Base-by-base conservation (phyloP, 2,329 filamentous ascomycete species). In the Thelonectria blattea region DNA sequence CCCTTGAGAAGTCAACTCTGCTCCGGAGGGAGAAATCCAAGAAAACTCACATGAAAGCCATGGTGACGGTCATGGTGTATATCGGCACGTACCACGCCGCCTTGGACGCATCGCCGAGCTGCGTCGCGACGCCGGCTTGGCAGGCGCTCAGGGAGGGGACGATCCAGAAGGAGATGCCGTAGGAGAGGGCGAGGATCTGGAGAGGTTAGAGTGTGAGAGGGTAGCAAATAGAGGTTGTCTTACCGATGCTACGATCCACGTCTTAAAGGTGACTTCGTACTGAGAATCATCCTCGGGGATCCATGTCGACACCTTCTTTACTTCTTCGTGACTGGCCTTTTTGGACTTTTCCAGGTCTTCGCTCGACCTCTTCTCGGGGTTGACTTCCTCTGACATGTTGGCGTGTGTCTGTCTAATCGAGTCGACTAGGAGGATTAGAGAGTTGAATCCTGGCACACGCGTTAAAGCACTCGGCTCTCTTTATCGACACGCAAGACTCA, bases 31-130 rank as follows among this genome's bases (percentile, higher is more conserved):
- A n/a, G 10, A 5, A 3, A 3, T 24, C 8, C 9, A 2, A 12
- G 18, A 5, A 14, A n/a, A 52, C 61, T 56, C 32, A 64, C 61
- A 78, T 76, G 61, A 79, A 79, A 2, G 72, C 73, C 62, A 78
- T 75, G 2, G 76, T 79, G 6, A 78, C 75, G 0, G 76, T 75
- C 62, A 79, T 75, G 4, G 75, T 78, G 59, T 75, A 78, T 12
- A 75, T 66, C 1, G 75, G 69, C 34, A 77, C 62, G 63, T 74
- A 78, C 71, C 73, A 78, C 10, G 73, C 67, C 8, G 69, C 64
- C 27, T 71, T 69, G 2, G 65, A 68, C 8, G 71, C 61, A 60
- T 76, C 72, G n/a, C 74, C 75, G 4, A 78, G 68, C 49, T 74
- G 70, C 2, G 73, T 71, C 3, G 75, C 73, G 7, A 76, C 73